Percentiles rank a stretch among this genome's conserved stretches.
phyloP scores from a whole-genome alignment of 2,329 filamentous ascomycete genomes.

The Scolecobasidium constrictum region DNA sequence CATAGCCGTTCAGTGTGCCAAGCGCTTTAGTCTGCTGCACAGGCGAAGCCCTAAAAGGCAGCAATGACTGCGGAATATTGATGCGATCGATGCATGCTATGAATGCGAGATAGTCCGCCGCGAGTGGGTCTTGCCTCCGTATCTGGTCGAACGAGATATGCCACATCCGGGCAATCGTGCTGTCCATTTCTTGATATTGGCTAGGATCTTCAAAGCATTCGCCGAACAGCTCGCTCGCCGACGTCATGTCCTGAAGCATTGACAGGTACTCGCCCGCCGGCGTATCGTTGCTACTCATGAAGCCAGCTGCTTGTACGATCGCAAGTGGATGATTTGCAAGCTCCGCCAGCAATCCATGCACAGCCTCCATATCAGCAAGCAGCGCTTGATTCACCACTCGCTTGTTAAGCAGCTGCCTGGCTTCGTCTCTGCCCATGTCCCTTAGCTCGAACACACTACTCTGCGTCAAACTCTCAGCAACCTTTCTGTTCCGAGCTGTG shows the following conservation, averaged over 20 bases:
- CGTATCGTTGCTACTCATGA: constrained; percentile 13
- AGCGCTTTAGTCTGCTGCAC: constrained; percentile 9
- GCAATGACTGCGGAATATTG: constrained; percentile 14
- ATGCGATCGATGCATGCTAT: constrained; percentile 16
- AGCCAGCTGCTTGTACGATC: constrained; percentile 15
- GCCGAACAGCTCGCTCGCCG: no score
- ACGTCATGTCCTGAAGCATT: no score
- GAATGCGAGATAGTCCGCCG: constrained; percentile 14
- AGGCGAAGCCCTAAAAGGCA: constrained; percentile 11
- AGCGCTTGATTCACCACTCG: background rate
- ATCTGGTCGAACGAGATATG: constrained; percentile 14
- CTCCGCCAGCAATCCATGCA: background rate
- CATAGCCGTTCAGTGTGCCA: constrained; percentile 14
- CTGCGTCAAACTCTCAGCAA: constrained; percentile 11
- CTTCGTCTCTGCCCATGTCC: constrained; percentile 10
- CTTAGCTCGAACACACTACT: constrained; percentile 11
- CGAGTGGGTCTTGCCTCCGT: constrained; percentile 8
- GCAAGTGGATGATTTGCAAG: constrained; percentile 13
- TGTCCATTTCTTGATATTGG: constrained; percentile 7
- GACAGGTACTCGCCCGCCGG: background rate
- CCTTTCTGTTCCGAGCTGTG: constrained; percentile 13
- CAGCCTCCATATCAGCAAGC: background rate
- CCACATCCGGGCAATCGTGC: constrained; percentile 15
- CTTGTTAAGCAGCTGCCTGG: constrained; percentile 8
- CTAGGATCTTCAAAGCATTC: constrained; percentile 8